Percentiles rank a stretch among this genome's conserved stretches.
phyloP scores from a whole-genome alignment of 225 moss, liverwort and hornwort genomes.

The Ulota crispa region DNA sequence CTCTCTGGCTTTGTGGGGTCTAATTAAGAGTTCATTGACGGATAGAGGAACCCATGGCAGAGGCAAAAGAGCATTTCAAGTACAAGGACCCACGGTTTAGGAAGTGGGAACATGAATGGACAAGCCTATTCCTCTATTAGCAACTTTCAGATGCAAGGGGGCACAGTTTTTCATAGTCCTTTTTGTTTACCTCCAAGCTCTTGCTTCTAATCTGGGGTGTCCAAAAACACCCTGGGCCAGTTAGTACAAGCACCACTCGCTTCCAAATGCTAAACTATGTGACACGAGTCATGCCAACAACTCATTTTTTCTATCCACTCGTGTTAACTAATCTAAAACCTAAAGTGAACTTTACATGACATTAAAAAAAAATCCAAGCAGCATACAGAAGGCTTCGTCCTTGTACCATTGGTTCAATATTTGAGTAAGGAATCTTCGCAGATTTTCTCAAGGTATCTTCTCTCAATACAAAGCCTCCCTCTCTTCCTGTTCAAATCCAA shows the following conservation, averaged over 20 bases:
- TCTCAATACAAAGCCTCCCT: too few species aligned
- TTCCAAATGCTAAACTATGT: background rate
- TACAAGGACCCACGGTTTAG: constrained; percentile 37
- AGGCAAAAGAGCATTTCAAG: constrained; percentile 11
- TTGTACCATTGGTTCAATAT: too few species aligned
- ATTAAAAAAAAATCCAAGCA: background rate
- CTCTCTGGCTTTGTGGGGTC: too few species aligned
- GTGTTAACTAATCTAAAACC: background rate
- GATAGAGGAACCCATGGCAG: constrained; percentile 13
- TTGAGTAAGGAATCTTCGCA: too few species aligned
- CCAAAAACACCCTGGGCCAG: constrained; percentile 29
- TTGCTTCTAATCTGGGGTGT: constrained; percentile 7
- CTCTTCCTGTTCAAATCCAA: too few species aligned
- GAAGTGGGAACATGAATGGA: constrained; percentile 37
- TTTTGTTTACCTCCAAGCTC: background rate
- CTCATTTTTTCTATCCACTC: constrained; percentile 14
- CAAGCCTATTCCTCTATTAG: constrained; percentile 33
- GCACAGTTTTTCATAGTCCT: constrained; percentile 29
- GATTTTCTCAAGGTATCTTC: too few species aligned
- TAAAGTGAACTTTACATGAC: background rate
- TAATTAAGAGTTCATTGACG: background rate
- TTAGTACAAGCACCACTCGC: constrained; percentile 14
- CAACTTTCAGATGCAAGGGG: constrained; percentile 26
- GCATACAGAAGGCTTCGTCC: too few species aligned
- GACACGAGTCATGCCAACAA: background rate